Evolutionary conservation across 306 rosid genomes (phyloP).

Genomic region (Prunus mume): DNA sequence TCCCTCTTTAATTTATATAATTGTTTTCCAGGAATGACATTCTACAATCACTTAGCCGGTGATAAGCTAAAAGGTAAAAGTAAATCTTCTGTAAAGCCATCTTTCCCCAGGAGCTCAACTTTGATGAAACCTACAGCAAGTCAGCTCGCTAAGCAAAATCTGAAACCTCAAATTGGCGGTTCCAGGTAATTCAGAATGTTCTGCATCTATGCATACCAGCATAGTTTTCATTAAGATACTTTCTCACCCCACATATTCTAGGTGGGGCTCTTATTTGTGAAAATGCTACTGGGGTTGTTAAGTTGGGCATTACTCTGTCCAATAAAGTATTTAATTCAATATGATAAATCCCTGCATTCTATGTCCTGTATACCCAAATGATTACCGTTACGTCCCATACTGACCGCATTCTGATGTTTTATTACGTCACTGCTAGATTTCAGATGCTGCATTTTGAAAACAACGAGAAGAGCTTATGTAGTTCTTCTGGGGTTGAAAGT

Average conservation of each 20-base stretch:
- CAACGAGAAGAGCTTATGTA: conserved; percentile 47
- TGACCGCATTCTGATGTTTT: conserved; percentile 9
- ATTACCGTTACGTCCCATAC: background rate
- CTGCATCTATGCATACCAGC: background rate
- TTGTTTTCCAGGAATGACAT: conserved; percentile 50
- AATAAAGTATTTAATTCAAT: background rate
- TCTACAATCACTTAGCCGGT: conserved; percentile 33
- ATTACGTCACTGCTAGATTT: conserved; percentile 44
- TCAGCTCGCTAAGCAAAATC: conserved; percentile 85
- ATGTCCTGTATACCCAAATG: conserved; percentile 7
- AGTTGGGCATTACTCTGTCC: background rate
- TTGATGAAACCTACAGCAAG: conserved; percentile 96
- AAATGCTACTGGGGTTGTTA: background rate
- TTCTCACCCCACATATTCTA: background rate
- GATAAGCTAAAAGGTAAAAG: conserved; percentile 36
- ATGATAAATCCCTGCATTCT: background rate
- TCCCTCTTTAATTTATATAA: background rate
- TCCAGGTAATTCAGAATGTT: conserved; percentile 55
- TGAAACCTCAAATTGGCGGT: conserved; percentile 36
- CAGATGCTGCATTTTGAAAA: conserved; percentile 48
- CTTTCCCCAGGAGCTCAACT: conserved; percentile 57
- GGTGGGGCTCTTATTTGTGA: background rate
- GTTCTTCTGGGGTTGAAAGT: conserved; percentile 56
- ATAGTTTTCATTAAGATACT: background rate
- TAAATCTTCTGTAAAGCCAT: conserved; percentile 35